Evolutionary conservation across 768 basidiomycete genomes (phyloP), one percentile per base, ranked within the genome.

Genomic region (Suillus cothurnatus): DNA sequence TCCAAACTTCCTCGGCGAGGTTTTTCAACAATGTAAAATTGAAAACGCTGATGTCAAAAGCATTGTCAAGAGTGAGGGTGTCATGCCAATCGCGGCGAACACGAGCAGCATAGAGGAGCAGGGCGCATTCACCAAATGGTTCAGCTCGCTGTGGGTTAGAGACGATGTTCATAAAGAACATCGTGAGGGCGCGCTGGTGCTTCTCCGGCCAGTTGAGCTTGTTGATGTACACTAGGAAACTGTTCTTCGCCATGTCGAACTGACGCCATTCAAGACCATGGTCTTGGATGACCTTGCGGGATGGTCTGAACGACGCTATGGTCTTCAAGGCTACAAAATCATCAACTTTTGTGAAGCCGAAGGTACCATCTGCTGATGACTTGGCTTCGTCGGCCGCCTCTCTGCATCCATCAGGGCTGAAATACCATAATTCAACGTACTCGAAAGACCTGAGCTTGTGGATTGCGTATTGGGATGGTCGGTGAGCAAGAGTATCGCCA

Each of bases 211-310:
- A 64, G 0, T 34, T 47, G 2, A 32, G 1, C n/a, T 64, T 64
- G 11, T 49, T 28, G 8, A 61, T 31, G 21, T 66, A 21, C 1
- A 61, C 7, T 0, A 68, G 55, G 49, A 57, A 68, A 4, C 21
- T 43, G 8, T 65, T 68, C 17, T 69, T 71, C 0, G 67, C 76
- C 1, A 70, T 41, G 0, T 68, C 32, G 15, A 76, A 68, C 1
- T 76, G 69, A 0, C 28, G 12, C 63, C 71, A 72, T 2, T 67
- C 17, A 14, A 76, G 67, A 0, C 71, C 52, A 2, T 68, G 63
- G 65, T 76, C 72, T 0, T 23, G 47, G 0, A 67, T 36, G 0
- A 55, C 69, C 4, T 69, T 61, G 14, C 26, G 53, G 0, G 72
- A 76, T 0, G 72, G 66, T 21, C 67, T 68, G 57, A 68, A 58